Conservation (phyloP, 129 eudicot species). For the Calendula officinalis region DNA sequence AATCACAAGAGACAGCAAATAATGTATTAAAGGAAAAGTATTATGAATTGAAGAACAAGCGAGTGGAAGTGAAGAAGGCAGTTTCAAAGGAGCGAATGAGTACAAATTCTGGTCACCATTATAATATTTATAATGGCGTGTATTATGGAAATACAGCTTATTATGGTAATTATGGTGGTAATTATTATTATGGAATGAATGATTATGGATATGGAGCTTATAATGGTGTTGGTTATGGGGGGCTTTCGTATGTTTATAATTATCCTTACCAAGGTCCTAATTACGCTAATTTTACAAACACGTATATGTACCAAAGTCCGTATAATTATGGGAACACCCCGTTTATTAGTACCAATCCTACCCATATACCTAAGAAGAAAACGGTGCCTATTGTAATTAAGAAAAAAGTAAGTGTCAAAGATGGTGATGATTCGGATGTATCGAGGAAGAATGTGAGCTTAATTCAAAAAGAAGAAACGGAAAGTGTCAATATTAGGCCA, state of each 20-base stretch:
- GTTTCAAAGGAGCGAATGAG: slow-evolving; percentile 21
- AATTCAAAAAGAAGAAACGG: slow-evolving; percentile 2
- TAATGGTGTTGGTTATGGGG: slow-evolving; percentile 14
- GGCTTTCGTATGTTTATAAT: slow-evolving; percentile 18
- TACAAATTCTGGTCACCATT: not conserved
- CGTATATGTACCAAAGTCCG: slow-evolving; percentile 2
- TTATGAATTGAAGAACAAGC: slow-evolving; percentile 28
- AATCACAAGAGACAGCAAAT: slow-evolving; percentile 26
- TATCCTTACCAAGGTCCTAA: slow-evolving; percentile 5
- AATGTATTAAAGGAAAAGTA: slow-evolving; percentile 10
- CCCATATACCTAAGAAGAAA: not conserved
- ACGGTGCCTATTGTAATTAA: slow-evolving; percentile 3
- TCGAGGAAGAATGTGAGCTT: not conserved
- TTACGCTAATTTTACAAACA: not conserved
- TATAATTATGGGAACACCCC: slow-evolving; percentile 10
- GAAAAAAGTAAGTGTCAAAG: not conserved
- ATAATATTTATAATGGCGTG: not conserved
- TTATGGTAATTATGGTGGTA: slow-evolving; percentile 18
- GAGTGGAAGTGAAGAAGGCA: slow-evolving; percentile 37
- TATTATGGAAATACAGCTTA: slow-evolving; percentile 6
- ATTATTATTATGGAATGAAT: slow-evolving; percentile 14
- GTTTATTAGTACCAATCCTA: not conserved
- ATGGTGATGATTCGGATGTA: slow-evolving; percentile 11
- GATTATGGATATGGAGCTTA: slow-evolving; percentile 13
- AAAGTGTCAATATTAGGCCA: not conserved